These are phyloP conservation scores for Penicillium sp. DNA, from an alignment of 2,329 filamentous ascomycete species.

Conservation along the genomic window DNA sequence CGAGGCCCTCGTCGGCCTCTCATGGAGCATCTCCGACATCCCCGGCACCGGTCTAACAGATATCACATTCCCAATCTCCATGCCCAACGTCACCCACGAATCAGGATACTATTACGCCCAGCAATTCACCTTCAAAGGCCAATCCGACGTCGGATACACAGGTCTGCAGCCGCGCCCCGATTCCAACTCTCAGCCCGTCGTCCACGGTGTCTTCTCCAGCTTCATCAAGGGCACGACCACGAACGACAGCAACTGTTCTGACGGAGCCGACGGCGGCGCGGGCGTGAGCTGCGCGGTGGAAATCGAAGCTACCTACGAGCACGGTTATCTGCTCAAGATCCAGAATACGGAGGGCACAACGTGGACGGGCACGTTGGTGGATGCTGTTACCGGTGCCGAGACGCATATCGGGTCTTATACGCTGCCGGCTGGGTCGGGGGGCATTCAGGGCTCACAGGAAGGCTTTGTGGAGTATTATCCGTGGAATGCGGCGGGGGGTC, in stretches of 20 bases:
- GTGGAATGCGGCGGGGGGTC: conserved; percentile 18
- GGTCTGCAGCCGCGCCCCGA: conserved; percentile 30
- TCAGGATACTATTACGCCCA: conserved; percentile 33
- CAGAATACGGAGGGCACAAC: conserved; percentile 27
- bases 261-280: conserved; percentile 31
- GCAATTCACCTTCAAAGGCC: conserved; percentile 28
- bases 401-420: conserved; percentile 32
- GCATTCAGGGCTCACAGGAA: conserved; percentile 24
- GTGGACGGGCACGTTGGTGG: conserved; percentile 32
- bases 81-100: conserved; percentile 28
- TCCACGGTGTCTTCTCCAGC: conserved; percentile 37
- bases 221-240: conserved; percentile 29
- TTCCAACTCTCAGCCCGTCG: conserved; percentile 16
- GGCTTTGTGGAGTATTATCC: conserved; percentile 36
- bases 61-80: conserved; percentile 62
- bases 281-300: conserved; percentile 31
- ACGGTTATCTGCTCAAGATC: conserved; percentile 25
- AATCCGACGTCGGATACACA: conserved; percentile 29
- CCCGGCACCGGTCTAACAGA: conserved; percentile 35
- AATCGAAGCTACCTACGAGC: conserved; percentile 19
- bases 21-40: conserved; percentile 9
- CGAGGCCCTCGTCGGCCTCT: conserved; percentile 13
- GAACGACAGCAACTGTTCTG: conserved; percentile 25
- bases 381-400: conserved; percentile 18
- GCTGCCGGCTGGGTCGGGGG: conserved; percentile 23